Evolutionary conservation across 768 basidiomycete genomes (phyloP), one percentile per base, ranked within the genome.

Genomic region (Pisolithus marmoratus): DNA sequence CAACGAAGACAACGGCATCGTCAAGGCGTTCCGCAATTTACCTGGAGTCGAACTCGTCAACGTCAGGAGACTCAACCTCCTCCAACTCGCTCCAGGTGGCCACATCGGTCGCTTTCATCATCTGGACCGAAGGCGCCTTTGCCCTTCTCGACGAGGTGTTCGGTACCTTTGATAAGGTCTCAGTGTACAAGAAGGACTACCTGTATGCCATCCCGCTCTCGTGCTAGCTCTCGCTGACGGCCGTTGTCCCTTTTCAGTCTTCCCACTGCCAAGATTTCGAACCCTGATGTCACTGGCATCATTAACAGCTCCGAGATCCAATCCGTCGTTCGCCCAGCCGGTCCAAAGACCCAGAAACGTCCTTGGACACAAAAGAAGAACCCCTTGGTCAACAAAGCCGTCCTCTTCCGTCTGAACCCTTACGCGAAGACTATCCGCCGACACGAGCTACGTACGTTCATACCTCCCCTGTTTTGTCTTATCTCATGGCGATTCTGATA

Each of bases 301-400:
- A 99, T 98, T 81, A 95, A 97, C 83, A 93, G 90, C 70, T 85
- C 88, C 56, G 96, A 97, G 77, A 96, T 99, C 70, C 96, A 99
- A 73, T 87, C 94, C 42, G 87, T 96, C 65, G 82, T 96, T 63
- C 92, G 95, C 64, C 89, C 89, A 50, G 93, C 90, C 53, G 87
- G 88, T 61, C 76, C 83, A 57, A 88, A 90, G 72, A 67, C 74
- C 55, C 85, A 87, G 74, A 96, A 94, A 75, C 87, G 94, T 66
- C 93, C 94, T 54, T 94, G 90, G 90, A 90, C 93, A 57, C 94
- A 97, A 78, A 94, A 94, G 89, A 97, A 98, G 87, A 97, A 96
- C 80, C 93, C 94, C 49, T 82, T 96, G 63, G 71, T 82, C 74
- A 96, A 96, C 85, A 94, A 89, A 79, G 87, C 81, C 47, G 76